A percentile compares a stretch with the other conserved stretches of the same genome.
phyloP scores from a whole-genome alignment of 108 stramenopile species.

The Cyclostephanos tholiformis region DNA sequence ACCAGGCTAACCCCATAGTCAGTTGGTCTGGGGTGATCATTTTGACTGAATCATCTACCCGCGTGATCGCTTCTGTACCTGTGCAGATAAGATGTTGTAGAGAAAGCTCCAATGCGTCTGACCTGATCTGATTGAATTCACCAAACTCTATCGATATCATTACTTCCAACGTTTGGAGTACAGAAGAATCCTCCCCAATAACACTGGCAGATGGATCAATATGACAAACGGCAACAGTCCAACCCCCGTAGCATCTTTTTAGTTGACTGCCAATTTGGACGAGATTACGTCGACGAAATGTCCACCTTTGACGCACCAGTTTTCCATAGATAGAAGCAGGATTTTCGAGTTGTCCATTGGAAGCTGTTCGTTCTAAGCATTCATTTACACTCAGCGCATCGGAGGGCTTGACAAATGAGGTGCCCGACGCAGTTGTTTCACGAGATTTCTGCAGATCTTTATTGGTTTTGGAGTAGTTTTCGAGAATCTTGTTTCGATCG shows the following conservation, averaged over 20 bases:
- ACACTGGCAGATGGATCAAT: constrained; percentile 16
- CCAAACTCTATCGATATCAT: constrained; percentile 38
- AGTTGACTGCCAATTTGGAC: constrained; percentile 8
- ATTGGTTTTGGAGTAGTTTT: not conserved
- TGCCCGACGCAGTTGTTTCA: constrained; percentile 7
- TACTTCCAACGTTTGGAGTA: constrained; percentile 53
- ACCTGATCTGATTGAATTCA: not conserved
- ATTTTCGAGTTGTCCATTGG: not conserved
- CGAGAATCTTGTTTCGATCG: constrained; percentile 11
- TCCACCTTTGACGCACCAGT: constrained; percentile 45
- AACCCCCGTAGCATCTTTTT: constrained; percentile 44
- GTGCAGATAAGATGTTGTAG: not conserved
- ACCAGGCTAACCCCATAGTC: constrained; percentile 62
- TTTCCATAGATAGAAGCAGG: constrained; percentile 28
- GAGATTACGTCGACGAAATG: constrained; percentile 39
- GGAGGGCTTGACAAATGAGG: not conserved
- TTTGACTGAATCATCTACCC: not conserved
- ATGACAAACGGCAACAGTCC: constrained; percentile 45
- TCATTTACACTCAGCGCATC: constrained; percentile 21
- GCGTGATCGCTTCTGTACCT: not conserved
- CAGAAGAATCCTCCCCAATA: constrained; percentile 16
- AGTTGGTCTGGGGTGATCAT: constrained; percentile 52
- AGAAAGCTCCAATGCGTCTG: constrained; percentile 13
- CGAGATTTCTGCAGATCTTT: not conserved
- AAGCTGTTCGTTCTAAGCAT: constrained; percentile 32